A percentile compares a stretch with the other conserved stretches of the same genome.
phyloP scores from a whole-genome alignment of 192 early-diverging fungal genomes.

The Geranomyces michiganensis region DNA sequence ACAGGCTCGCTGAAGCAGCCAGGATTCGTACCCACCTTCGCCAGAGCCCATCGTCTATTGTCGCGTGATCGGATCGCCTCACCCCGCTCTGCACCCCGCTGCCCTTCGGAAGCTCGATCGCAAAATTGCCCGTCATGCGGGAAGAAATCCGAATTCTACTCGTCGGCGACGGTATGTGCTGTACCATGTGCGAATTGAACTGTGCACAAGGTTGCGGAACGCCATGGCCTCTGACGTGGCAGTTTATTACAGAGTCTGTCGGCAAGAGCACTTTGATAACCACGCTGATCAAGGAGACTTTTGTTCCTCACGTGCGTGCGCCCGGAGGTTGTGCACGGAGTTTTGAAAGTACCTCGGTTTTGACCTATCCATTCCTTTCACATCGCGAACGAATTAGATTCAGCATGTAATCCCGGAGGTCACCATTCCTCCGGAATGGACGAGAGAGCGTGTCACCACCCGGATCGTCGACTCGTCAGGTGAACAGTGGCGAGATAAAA shows the following conservation, averaged over 20 bases:
- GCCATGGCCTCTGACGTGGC: background rate
- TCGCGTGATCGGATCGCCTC: too few species aligned
- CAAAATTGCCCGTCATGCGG: constrained; percentile 14
- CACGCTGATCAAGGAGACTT: constrained; percentile 95
- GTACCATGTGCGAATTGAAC: background rate
- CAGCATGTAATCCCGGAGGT: constrained; percentile 99
- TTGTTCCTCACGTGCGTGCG: constrained; percentile 81
- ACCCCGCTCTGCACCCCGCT: too few species aligned
- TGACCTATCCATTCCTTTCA: background rate
- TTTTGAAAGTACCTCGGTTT: background rate
- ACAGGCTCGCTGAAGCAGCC: too few species aligned
- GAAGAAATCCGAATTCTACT: constrained; percentile 82
- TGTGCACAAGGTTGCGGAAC: background rate
- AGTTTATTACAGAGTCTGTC: constrained; percentile 65
- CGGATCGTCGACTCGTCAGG: constrained; percentile 97
- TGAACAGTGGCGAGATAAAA: too few species aligned
- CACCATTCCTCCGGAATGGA: constrained; percentile 99
- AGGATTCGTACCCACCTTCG: too few species aligned
- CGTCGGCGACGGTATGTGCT: constrained; percentile 79
- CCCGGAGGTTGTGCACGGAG: background rate
- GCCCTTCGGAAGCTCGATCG: too few species aligned
- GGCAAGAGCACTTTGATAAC: constrained; percentile 98
- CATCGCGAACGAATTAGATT: constrained; percentile 56
- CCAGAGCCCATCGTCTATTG: too few species aligned
- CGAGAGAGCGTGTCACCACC: constrained; percentile 93